These are phyloP conservation scores for Leccinum subrobustum DNA, from an alignment of 1,284 basidiomycete genomes.

Conservation along the genomic window DNA sequence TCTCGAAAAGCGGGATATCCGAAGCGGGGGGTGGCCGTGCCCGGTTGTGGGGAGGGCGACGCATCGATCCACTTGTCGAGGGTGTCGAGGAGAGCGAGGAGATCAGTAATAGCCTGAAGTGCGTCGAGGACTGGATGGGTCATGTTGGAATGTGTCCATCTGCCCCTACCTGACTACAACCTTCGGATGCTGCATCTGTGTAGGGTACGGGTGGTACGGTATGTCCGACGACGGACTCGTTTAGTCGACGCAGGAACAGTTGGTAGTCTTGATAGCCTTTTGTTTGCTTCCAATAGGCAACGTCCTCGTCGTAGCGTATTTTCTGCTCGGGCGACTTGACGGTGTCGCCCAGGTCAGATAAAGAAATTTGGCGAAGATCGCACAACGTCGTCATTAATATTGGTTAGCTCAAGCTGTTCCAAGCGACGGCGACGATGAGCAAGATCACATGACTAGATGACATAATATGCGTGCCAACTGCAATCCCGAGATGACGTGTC, in stretches of 20 bases:
- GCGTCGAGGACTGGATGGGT: constrained; percentile 11
- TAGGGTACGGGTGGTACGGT: constrained; percentile 33
- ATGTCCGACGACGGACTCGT: constrained; percentile 69
- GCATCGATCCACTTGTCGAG: constrained; percentile 80
- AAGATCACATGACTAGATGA: constrained; percentile 24
- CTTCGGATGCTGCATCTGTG: background rate
- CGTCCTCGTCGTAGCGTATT: constrained; percentile 70
- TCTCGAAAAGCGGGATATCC: constrained; percentile 92
- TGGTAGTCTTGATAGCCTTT: constrained; percentile 71
- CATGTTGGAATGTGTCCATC: background rate
- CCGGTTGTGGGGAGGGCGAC: constrained; percentile 72
- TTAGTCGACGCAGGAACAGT: constrained; percentile 71
- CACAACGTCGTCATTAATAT: constrained; percentile 29
- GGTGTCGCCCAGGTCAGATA: constrained; percentile 34
- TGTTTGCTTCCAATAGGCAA: constrained; percentile 66
- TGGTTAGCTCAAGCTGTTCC: too few relatives aligned
- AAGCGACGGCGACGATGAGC: background rate
- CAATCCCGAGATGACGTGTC: too few relatives aligned
- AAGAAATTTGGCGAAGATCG: constrained; percentile 44
- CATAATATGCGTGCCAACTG: constrained; percentile 23
- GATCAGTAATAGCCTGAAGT: constrained; percentile 45
- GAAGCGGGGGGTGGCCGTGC: constrained; percentile 73
- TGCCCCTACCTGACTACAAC: constrained; percentile 21
- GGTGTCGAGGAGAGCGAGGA: constrained; percentile 64
- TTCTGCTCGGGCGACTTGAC: constrained; percentile 41